Evolutionary conservation across 306 rosid species (phyloP).

Genomic region (Boehmeria nivea): DNA sequence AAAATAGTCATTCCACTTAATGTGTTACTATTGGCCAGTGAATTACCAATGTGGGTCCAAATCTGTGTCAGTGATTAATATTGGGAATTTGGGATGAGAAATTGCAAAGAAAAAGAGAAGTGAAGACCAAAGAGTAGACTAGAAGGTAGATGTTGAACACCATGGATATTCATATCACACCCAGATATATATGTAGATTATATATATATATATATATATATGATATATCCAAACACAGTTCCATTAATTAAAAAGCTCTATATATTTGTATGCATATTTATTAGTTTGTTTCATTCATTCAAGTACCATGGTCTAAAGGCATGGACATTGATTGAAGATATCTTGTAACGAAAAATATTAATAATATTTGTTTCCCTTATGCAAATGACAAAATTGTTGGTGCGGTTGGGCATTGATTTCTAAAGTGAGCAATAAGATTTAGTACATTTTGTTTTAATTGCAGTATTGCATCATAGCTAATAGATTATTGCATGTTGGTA

Average conservation of each 20-base stretch:
- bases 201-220: neutral
- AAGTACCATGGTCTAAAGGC: constrained; percentile 10
- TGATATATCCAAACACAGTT: constrained; percentile 9
- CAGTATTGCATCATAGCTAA: too few species aligned
- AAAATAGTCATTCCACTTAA: neutral
- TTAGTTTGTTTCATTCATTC: constrained; percentile 1
- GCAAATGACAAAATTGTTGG: constrained; percentile 1
- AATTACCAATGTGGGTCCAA: constrained; percentile 12
- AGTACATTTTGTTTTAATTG: too few species aligned
- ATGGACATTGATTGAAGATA: constrained; percentile 17
- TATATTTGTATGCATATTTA: constrained; percentile 4
- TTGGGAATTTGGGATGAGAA: neutral
- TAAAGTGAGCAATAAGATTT: neutral
- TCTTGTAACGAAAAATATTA: neutral
- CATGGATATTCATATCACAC: constrained; percentile 6
- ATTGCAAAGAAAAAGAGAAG: neutral
- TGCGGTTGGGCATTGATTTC: constrained; percentile 6
- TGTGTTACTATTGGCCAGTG: neutral
- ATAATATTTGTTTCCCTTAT: neutral
- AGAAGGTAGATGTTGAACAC: constrained; percentile 9
- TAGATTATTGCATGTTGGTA: too few species aligned
- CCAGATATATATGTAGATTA: neutral
- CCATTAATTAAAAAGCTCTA: neutral
- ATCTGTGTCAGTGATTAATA: constrained; percentile 9
- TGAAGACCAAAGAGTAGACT: constrained; percentile 3